These are phyloP conservation scores for Golubevia pallescens DNA, from an alignment of 1,284 basidiomycete genomes.

Conservation along the genomic window DNA sequence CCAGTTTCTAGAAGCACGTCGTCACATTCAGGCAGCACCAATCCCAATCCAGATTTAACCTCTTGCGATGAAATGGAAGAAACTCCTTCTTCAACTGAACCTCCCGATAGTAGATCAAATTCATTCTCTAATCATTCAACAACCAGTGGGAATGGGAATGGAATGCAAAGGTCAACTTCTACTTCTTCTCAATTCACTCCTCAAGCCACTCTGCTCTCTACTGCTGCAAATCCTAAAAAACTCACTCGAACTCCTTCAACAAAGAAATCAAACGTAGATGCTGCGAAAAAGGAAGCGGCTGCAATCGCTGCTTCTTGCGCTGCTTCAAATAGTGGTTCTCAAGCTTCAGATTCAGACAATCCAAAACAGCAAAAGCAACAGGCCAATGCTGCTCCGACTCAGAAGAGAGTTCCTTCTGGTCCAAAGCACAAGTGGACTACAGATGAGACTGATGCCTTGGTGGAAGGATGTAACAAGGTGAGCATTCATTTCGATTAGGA, in stretches of 20 bases:
- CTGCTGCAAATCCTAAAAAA: constrained; percentile 29
- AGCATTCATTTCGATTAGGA: neutral
- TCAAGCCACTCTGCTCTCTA: constrained; percentile 11
- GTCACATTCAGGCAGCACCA: neutral
- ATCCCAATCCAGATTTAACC: neutral
- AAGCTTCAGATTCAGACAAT: constrained; percentile 19
- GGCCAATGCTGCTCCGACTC: too few species aligned
- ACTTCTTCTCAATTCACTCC: constrained; percentile 6
- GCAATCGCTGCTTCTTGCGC: constrained; percentile 12
- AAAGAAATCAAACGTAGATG: neutral
- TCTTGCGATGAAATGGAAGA: constrained; percentile 5
- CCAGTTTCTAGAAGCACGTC: too few species aligned
- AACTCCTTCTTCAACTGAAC: neutral
- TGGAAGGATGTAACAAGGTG: constrained; percentile 55
- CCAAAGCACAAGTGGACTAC: constrained; percentile 50
- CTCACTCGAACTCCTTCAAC: constrained; percentile 21
- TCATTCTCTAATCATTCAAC: too few species aligned
- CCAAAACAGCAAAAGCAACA: too few species aligned
- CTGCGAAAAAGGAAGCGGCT: constrained; percentile 8
- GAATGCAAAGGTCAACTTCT: neutral
- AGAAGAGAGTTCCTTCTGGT: constrained; percentile 1
- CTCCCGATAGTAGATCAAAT: neutral
- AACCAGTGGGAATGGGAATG: too few species aligned
- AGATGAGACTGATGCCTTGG: constrained; percentile 54
- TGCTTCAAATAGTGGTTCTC: constrained; percentile 13